A percentile compares a stretch with the other conserved stretches of the same genome.
These are phyloP conservation scores for Venturia oleaginea DNA, from an alignment of 2,329 filamentous ascomycete species.

Conservation along the genomic window DNA sequence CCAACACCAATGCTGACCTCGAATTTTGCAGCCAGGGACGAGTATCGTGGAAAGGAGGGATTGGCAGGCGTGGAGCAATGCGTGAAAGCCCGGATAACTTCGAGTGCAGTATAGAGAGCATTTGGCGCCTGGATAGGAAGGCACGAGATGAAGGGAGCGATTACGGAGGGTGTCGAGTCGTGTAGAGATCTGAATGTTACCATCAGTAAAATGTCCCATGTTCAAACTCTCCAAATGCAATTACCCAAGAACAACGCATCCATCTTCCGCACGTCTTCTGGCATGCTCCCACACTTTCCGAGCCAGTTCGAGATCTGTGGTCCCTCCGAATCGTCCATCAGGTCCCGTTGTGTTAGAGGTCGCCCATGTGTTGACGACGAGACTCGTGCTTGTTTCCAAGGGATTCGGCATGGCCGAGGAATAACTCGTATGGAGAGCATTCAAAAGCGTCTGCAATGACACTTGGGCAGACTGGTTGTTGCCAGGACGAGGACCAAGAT, in stretches of 20 bases:
- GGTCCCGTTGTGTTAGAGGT: slow-evolving; percentile 62
- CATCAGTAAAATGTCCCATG: not conserved
- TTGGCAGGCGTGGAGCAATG: slow-evolving; percentile 83
- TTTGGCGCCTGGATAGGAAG: slow-evolving; percentile 72
- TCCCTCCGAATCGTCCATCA: slow-evolving; percentile 63
- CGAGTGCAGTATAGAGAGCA: slow-evolving; percentile 66
- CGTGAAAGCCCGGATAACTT: slow-evolving; percentile 77
- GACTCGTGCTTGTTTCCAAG: slow-evolving; percentile 80
- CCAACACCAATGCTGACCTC: slow-evolving; percentile 68
- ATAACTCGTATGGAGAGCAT: slow-evolving; percentile 85
- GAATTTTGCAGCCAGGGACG: slow-evolving; percentile 70
- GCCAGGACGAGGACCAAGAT: slow-evolving; percentile 43
- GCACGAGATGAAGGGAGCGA: slow-evolving; percentile 70
- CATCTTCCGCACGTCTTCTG: slow-evolving; percentile 85
- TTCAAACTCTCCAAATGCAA: slow-evolving; percentile 23
- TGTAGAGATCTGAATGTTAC: slow-evolving; percentile 63
- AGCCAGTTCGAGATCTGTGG: slow-evolving; percentile 70
- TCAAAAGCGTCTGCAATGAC: slow-evolving; percentile 86
- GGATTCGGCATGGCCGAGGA: slow-evolving; percentile 71
- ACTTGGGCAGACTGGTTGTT: slow-evolving; percentile 68
- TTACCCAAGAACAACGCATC: slow-evolving; percentile 82
- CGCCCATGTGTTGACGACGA: slow-evolving; percentile 94
- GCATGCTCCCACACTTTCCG: slow-evolving; percentile 93
- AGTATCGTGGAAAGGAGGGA: slow-evolving; percentile 72
- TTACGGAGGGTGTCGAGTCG: slow-evolving; percentile 73